Evolutionary conservation across 129 eudicot species (phyloP).

Genomic region (Erigeron canadensis): DNA sequence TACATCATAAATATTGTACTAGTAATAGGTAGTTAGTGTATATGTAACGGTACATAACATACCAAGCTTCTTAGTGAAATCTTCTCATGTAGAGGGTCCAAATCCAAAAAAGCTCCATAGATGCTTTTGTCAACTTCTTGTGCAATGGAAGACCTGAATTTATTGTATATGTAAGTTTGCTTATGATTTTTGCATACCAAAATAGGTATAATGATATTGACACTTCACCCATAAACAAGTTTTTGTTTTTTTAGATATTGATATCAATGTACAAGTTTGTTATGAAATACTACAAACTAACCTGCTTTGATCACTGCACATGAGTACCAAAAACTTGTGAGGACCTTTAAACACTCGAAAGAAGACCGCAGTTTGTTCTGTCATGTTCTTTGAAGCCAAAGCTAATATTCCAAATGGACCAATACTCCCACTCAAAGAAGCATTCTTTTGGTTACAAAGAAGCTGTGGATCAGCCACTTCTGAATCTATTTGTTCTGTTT

Average conservation of each 20-base stretch:
- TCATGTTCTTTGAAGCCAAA: constrained; percentile 46
- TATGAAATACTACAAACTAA: not conserved
- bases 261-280: not conserved
- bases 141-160: constrained; percentile 38
- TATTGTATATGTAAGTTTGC: not conserved
- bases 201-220: not conserved
- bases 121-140: constrained; percentile 38
- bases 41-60: not conserved
- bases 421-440: constrained; percentile 30
- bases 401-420: constrained; percentile 51
- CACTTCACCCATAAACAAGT: not conserved
- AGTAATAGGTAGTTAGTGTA: not conserved
- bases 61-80: constrained; percentile 52
- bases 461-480: constrained; percentile 33
- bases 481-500: constrained; percentile 30
- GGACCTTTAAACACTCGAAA: constrained; percentile 38
- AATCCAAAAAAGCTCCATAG: constrained; percentile 50
- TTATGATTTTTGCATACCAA: not conserved
- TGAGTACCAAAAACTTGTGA: constrained; percentile 29
- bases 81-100: constrained; percentile 44
- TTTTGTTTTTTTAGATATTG: not conserved
- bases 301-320: constrained; percentile 49
- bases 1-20: not conserved
- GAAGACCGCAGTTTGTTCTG: constrained; percentile 40
- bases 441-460: constrained; percentile 46